phyloP scores from a whole-genome alignment of 2,329 filamentous ascomycete genomes.

The Ascochyta pisi region DNA sequence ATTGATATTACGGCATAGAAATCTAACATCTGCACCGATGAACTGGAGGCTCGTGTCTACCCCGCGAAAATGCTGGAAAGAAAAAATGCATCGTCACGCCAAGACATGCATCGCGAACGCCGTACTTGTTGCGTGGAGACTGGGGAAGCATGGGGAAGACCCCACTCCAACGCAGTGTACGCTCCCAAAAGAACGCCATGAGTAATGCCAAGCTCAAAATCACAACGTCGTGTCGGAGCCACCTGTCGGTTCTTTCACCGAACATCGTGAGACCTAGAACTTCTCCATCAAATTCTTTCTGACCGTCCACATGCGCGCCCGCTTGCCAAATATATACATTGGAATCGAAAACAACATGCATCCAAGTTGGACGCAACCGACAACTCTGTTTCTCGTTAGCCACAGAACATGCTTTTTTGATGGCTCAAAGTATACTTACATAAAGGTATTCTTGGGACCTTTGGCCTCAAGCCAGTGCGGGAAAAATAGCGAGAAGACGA shows the following conservation, averaged over 20 bases:
- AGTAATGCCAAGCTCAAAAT: slow-evolving; percentile 19
- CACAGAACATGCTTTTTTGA: too few species aligned
- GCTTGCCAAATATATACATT: slow-evolving; percentile 94
- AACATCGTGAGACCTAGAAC: slow-evolving; percentile 52
- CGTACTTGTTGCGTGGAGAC: neutral
- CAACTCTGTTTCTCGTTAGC: slow-evolving; percentile 53
- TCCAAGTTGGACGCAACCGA: slow-evolving; percentile 85
- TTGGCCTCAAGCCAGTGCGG: slow-evolving; percentile 73
- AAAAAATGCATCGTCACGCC: neutral
- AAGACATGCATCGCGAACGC: neutral
- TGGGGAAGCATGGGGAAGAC: slow-evolving; percentile 15
- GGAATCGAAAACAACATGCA: slow-evolving; percentile 79
- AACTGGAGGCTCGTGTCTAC: slow-evolving; percentile 5
- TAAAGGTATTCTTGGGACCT: slow-evolving; percentile 77
- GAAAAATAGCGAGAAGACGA: slow-evolving; percentile 83
- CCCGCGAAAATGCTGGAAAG: slow-evolving; percentile 4
- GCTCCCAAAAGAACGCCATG: slow-evolving; percentile 13
- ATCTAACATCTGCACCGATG: neutral
- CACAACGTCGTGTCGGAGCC: slow-evolving; percentile 10
- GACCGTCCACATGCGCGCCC: slow-evolving; percentile 92
- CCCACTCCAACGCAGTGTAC: slow-evolving; percentile 4
- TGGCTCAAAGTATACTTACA: too few species aligned
- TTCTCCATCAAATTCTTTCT: slow-evolving; percentile 86
- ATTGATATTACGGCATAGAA: slow-evolving; percentile 7
- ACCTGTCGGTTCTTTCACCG: neutral